Percentiles rank a stretch among this genome's conserved stretches.
These are phyloP conservation scores for Sarcomyxa edulis DNA, from an alignment of 768 basidiomycete species.

Conservation along the genomic window DNA sequence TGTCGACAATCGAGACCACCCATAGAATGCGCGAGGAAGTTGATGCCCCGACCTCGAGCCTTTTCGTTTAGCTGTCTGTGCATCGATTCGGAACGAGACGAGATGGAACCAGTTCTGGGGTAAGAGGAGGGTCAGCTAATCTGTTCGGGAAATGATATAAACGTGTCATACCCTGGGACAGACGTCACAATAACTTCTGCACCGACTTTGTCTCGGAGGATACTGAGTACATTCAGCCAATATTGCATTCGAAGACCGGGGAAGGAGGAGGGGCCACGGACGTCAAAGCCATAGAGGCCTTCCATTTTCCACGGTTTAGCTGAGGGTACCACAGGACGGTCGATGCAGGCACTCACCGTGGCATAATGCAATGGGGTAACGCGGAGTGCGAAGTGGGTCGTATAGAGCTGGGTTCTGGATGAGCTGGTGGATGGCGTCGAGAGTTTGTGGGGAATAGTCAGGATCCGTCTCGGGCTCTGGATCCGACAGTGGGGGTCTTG, in stretches of 20 bases:
- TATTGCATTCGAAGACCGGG: constrained; percentile 87
- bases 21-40: constrained; percentile 97
- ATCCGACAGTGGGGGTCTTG: constrained; percentile 10
- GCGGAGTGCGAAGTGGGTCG: constrained; percentile 73
- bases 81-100: constrained; percentile 71
- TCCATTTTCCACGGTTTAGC: constrained; percentile 4
- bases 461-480: constrained; percentile 15
- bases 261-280: constrained; percentile 76
- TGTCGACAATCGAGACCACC: constrained; percentile 94
- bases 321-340: neutral
- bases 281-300: constrained; percentile 96
- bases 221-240: constrained; percentile 84
- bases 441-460: constrained; percentile 14
- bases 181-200: constrained; percentile 95
- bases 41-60: constrained; percentile 74
- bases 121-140: neutral
- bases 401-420: constrained; percentile 74
- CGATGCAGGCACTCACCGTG: constrained; percentile 59
- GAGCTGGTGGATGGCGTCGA: constrained; percentile 61
- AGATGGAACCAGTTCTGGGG: constrained; percentile 81
- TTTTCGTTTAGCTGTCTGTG: constrained; percentile 64
- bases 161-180: constrained; percentile 76
- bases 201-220: constrained; percentile 75
- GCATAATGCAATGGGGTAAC: constrained; percentile 91
- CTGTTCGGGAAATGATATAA: neutral